phyloP scores from a whole-genome alignment of 805 yeast genomes.

The Wickerhamomyces kurtzmanii region DNA sequence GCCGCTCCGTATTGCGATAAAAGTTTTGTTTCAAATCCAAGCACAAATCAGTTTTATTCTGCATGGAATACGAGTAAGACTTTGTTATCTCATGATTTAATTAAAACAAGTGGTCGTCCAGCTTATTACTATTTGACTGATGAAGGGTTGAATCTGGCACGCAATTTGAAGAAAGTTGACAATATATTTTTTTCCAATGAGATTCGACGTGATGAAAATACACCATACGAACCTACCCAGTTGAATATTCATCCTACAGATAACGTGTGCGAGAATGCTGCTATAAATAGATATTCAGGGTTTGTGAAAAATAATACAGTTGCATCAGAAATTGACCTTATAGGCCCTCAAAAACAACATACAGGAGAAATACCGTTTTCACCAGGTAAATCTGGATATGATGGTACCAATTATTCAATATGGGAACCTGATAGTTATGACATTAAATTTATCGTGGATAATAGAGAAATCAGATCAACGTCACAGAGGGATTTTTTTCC shows the following conservation, averaged over 20 bases:
- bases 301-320: no score
- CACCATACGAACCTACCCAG: no score
- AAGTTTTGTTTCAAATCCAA: conserved; percentile 50
- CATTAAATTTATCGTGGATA: conserved; percentile 61
- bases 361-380: no score
- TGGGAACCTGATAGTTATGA: conserved; percentile 62
- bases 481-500: conserved; percentile 64
- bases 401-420: conserved; percentile 16
- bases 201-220: no score
- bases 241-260: no score
- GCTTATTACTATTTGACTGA: conserved; percentile 55
- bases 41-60: conserved; percentile 53
- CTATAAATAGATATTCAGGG: no score
- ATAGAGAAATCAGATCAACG: conserved; percentile 67
- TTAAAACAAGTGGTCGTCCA: conserved; percentile 49
- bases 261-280: no score
- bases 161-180: conserved; percentile 39
- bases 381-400: no score
- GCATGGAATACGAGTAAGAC: conserved; percentile 72
- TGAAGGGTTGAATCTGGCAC: conserved; percentile 57
- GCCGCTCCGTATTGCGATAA: conserved; percentile 50
- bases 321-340: no score
- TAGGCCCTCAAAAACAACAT: no score
- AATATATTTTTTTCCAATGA: conserved; percentile 19
- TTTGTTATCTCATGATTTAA: conserved; percentile 49